These are phyloP conservation scores for Glycyrrhiza uralensis DNA, from an alignment of 306 rosid genomes.

Conservation along the genomic window DNA sequence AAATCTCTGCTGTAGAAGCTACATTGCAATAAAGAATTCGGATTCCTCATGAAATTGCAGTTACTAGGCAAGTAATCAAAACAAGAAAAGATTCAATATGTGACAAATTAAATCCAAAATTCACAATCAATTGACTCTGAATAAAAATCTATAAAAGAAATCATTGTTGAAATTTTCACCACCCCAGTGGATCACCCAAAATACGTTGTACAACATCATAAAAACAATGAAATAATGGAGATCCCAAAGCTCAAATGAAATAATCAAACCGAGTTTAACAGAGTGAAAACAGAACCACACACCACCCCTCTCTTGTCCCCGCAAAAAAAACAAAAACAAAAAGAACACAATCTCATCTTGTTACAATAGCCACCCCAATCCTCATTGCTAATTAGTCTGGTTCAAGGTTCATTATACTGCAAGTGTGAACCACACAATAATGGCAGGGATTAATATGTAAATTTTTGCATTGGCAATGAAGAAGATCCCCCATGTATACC, in stretches of 20 bases:
- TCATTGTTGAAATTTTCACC: neutral
- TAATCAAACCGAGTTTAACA: neutral
- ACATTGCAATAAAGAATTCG: no score
- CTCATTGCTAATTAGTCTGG: no score
- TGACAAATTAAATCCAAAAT: no score
- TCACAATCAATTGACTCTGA: neutral
- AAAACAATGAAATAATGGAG: slow-evolving; percentile 8
- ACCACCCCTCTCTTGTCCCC: neutral
- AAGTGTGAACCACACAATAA: no score
- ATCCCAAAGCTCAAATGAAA: neutral
- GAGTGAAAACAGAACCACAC: neutral
- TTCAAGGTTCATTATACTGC: no score
- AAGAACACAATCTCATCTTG: neutral
- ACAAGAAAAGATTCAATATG: no score
- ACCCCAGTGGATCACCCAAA: neutral
- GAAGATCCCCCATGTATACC: no score
- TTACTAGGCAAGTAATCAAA: no score
- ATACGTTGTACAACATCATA: neutral
- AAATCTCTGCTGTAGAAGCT: no score
- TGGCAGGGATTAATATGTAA: no score
- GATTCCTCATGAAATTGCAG: no score
- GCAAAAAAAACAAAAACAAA: neutral
- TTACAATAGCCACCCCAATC: neutral
- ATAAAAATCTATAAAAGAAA: neutral
- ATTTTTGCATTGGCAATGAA: no score